These are phyloP conservation scores for Ampelocalamus luodianensis DNA, from an alignment of 176 grass and related monocot genomes.

Conservation along the genomic window DNA sequence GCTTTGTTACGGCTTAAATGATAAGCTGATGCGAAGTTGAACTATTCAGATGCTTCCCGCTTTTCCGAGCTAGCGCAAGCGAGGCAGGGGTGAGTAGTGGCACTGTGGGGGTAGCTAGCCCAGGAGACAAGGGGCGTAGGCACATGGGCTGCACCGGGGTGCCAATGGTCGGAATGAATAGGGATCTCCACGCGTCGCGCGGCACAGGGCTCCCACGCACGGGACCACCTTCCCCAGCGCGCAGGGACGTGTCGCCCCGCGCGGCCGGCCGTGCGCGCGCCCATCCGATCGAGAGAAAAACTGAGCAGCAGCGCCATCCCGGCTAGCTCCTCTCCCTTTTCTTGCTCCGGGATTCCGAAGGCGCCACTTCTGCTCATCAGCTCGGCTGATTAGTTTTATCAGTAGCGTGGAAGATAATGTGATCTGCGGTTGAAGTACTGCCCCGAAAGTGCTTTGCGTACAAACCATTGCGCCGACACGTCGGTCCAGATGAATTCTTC, in stretches of 20 bases:
- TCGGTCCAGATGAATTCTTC: background rate
- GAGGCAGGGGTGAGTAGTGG: background rate
- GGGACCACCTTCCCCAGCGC: constrained; percentile 36
- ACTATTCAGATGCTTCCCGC: too few species aligned
- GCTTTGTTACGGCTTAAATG: too few species aligned
- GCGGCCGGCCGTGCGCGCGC: background rate
- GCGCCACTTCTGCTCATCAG: background rate
- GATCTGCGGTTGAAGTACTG: background rate
- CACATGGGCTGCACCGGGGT: constrained; percentile 48
- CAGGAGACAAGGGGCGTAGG: constrained; percentile 46
- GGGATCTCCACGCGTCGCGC: constrained; percentile 42
- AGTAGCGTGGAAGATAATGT: background rate
- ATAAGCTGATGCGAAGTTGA: too few species aligned
- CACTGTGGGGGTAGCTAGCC: constrained; percentile 48
- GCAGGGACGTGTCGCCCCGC: constrained; percentile 44
- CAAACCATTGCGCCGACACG: background rate
- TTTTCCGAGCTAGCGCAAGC: background rate
- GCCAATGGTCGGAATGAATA: background rate
- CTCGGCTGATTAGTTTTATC: background rate
- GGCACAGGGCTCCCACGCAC: background rate
- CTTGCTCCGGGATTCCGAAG: constrained; percentile 50
- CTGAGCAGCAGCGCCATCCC: background rate
- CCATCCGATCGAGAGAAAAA: background rate
- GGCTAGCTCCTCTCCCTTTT: background rate
- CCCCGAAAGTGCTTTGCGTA: background rate